Evolutionary conservation across 2,329 filamentous ascomycete species (phyloP).

Genomic region (Claviceps digitariae): DNA sequence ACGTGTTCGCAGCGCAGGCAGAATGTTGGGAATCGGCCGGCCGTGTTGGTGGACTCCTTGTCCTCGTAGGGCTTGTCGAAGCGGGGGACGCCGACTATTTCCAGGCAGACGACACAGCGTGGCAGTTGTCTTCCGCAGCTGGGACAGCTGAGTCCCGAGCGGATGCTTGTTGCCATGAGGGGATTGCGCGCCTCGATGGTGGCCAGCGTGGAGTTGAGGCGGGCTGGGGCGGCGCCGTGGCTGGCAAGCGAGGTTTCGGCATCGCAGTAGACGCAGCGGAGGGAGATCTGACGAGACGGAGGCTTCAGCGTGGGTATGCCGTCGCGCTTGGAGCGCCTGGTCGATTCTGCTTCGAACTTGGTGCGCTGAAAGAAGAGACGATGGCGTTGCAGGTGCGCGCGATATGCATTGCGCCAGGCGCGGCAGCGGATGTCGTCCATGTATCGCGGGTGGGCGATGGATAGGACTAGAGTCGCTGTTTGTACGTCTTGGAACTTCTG

Average conservation of each 20-base stretch:
- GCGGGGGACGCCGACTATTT: slow-evolving; percentile 50
- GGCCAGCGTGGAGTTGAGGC: not conserved
- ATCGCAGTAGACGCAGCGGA: slow-evolving; percentile 68
- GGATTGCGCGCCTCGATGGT: slow-evolving; percentile 33
- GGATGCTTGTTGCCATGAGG: slow-evolving; percentile 43
- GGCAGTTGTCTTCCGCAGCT: slow-evolving; percentile 54
- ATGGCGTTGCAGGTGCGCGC: slow-evolving; percentile 59
- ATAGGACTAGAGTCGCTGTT: slow-evolving; percentile 62
- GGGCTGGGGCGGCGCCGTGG: slow-evolving; percentile 13
- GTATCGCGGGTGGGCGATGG: slow-evolving; percentile 61
- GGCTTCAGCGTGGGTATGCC: slow-evolving; percentile 50
- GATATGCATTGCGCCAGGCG: slow-evolving; percentile 60
- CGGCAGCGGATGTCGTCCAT: slow-evolving; percentile 63
- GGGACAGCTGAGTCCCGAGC: slow-evolving; percentile 50
- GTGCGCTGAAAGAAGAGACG: slow-evolving; percentile 61
- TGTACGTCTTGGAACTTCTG: slow-evolving; percentile 66
- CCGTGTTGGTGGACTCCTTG: slow-evolving; percentile 33
- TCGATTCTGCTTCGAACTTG: slow-evolving; percentile 67
- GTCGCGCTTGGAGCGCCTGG: slow-evolving; percentile 51
- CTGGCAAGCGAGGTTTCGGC: slow-evolving; percentile 39
- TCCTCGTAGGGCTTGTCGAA: slow-evolving; percentile 40
- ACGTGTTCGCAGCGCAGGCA: slow-evolving; percentile 57
- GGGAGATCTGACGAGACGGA: slow-evolving; percentile 54
- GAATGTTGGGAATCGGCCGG: slow-evolving; percentile 52
- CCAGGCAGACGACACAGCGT: slow-evolving; percentile 53